Percentiles rank a stretch among this genome's conserved stretches.
Conservation (phyloP, 306 rosid species). For the Rubus idaeus region DNA sequence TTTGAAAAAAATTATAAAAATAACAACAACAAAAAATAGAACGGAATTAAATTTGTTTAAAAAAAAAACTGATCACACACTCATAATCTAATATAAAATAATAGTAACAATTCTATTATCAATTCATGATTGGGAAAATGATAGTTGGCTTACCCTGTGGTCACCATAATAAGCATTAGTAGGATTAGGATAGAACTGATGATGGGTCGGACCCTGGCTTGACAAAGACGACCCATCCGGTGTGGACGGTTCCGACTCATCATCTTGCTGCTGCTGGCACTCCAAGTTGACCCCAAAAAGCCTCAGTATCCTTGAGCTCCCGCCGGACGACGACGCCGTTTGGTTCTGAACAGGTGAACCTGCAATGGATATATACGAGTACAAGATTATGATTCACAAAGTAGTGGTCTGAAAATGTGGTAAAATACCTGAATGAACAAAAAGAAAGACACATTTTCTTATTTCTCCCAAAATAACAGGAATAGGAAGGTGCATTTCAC, state of each 20-base stretch:
- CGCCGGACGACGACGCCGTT: constrained; percentile 40
- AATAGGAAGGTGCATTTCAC: constrained; percentile 46
- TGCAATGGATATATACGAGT: constrained; percentile 5
- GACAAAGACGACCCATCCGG: constrained; percentile 47
- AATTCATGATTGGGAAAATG: neutral
- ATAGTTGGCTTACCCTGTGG: constrained; percentile 60
- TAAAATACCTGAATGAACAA: too few species aligned
- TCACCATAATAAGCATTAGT: constrained; percentile 38
- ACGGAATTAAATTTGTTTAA: neutral
- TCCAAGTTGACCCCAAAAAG: constrained; percentile 92
- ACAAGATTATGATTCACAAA: neutral
- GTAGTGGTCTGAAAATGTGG: too few species aligned
- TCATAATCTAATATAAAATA: too few species aligned
- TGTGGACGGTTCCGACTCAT: constrained; percentile 49
- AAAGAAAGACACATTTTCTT: constrained; percentile 1
- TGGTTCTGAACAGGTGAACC: constrained; percentile 40
- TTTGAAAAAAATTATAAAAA: neutral
- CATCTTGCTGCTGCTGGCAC: constrained; percentile 53
- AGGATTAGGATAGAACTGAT: constrained; percentile 33
- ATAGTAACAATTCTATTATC: neutral
- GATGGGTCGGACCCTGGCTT: constrained; percentile 43
- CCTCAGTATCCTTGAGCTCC: constrained; percentile 75
- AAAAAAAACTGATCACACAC: neutral
- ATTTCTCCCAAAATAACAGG: constrained; percentile 29
- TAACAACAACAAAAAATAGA: neutral